These are phyloP conservation scores for Cyberlindnera bimundalis DNA, from an alignment of 805 yeast genomes.

Conservation along the genomic window DNA sequence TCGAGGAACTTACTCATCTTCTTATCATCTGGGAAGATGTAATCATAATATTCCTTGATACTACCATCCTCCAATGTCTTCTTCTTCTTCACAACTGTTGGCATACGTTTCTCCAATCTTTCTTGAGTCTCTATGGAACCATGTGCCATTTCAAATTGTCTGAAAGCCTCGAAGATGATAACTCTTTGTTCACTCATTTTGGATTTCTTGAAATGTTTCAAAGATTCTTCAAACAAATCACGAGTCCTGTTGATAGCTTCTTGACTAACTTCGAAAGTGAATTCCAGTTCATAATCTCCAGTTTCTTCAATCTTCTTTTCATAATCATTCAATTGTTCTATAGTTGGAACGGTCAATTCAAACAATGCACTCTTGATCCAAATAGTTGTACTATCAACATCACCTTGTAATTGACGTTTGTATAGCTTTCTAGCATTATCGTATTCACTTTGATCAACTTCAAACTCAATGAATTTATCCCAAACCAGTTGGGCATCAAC, in stretches of 20 bases:
- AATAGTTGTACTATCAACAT: constrained; percentile 33
- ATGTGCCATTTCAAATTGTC: constrained; percentile 58
- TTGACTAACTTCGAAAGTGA: constrained; percentile 48
- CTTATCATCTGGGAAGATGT: constrained; percentile 64
- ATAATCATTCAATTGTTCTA: constrained; percentile 42
- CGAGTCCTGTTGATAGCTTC: constrained; percentile 52
- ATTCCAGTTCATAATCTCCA: constrained; percentile 42
- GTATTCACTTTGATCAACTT: constrained; percentile 57
- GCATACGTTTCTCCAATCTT: constrained; percentile 45
- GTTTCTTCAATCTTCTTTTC: constrained; percentile 20
- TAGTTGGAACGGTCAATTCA: constrained; percentile 63
- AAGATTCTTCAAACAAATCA: constrained; percentile 51
- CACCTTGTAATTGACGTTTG: constrained; percentile 34
- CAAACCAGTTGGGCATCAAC: constrained; percentile 27
- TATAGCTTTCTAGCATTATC: constrained; percentile 51
- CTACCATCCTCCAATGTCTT: constrained; percentile 40
- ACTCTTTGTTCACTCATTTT: constrained; percentile 43
- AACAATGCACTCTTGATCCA: constrained; percentile 72
- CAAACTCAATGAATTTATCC: constrained; percentile 51
- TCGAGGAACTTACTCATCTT: constrained; percentile 37
- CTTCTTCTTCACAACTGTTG: constrained; percentile 47
- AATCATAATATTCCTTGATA: constrained; percentile 55
- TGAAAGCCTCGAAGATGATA: constrained; percentile 56
- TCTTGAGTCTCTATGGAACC: constrained; percentile 44
- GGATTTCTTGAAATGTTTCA: constrained; percentile 38